Evolutionary conservation across 2,329 filamentous ascomycete genomes (phyloP).

Genomic region (Hortaea sp.): DNA sequence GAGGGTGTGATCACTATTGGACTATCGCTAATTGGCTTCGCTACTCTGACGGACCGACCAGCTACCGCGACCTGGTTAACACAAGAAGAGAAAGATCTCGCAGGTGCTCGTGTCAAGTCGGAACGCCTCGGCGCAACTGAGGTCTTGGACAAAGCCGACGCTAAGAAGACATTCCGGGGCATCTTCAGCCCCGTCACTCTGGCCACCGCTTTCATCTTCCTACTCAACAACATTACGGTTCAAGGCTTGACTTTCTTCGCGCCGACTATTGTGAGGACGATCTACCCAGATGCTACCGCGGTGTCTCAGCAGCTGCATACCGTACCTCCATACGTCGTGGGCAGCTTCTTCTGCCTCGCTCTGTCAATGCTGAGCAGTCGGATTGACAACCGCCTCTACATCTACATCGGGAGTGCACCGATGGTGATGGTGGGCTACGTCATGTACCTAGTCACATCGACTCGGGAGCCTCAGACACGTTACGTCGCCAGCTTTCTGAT

Average conservation of each 20-base stretch:
- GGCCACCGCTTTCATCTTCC: constrained; percentile 47
- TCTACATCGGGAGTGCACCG: constrained; percentile 51
- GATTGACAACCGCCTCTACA: constrained; percentile 48
- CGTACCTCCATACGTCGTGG: constrained; percentile 60
- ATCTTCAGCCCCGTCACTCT: constrained; percentile 56
- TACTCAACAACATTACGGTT: constrained; percentile 60
- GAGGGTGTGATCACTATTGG: constrained; percentile 56
- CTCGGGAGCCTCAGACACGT: constrained; percentile 43
- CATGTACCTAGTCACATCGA: constrained; percentile 53
- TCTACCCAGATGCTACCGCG: constrained; percentile 50
- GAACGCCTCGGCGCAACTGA: constrained; percentile 54
- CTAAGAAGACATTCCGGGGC: constrained; percentile 48
- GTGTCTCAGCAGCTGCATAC: constrained; percentile 60
- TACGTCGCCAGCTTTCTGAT: constrained; percentile 65
- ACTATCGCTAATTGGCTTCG: constrained; percentile 50
- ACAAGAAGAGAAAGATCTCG: constrained; percentile 55
- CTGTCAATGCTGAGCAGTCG: constrained; percentile 54
- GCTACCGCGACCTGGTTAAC: constrained; percentile 58
- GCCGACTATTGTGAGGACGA: constrained; percentile 59
- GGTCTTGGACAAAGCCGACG: constrained; percentile 54
- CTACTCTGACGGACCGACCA: constrained; percentile 59
- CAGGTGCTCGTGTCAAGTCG: constrained; percentile 56
- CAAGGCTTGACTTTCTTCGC: constrained; percentile 61
- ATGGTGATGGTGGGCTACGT: constrained; percentile 60
- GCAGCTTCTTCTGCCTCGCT: constrained; percentile 55